A percentile compares a stretch with the other conserved stretches of the same genome.
Conservation (phyloP, 1,284 basidiomycete species). For the Phenoliferia sp. region DNA sequence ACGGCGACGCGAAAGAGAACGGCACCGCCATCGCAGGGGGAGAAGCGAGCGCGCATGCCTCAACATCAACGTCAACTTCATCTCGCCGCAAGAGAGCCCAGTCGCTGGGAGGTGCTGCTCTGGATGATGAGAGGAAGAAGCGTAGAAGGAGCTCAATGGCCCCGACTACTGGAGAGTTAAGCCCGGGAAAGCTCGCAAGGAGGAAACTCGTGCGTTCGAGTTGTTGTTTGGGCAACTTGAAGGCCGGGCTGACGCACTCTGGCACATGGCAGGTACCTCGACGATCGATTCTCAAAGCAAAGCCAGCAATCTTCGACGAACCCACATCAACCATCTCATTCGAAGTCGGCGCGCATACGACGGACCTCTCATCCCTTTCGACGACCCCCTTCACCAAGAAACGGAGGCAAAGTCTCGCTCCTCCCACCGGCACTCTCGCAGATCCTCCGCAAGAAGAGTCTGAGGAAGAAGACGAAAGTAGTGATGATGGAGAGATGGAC, state of each 20-base stretch:
- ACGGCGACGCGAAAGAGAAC: background rate
- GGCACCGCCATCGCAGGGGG: background rate
- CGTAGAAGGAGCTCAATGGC: conserved; percentile 1
- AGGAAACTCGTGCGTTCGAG: conserved; percentile 13
- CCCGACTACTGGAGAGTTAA: conserved; percentile 7
- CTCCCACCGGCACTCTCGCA: conserved; percentile 3
- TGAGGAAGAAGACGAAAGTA: conserved; percentile 15
- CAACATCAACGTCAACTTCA: background rate
- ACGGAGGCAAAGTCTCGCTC: background rate
- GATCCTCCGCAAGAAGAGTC: conserved; percentile 2
- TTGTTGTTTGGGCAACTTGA: background rate
- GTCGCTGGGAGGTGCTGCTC: conserved; percentile 29
- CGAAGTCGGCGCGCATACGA: conserved; percentile 15
- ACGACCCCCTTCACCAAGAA: background rate
- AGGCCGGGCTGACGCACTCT: background rate
- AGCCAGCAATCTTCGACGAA: conserved; percentile 8
- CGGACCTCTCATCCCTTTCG: conserved; percentile 19
- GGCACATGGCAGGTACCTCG: conserved; percentile 11
- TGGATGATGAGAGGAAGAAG: conserved; percentile 17
- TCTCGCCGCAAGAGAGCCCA: conserved; percentile 29
- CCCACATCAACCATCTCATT: conserved; percentile 10
- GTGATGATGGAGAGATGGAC: conserved; percentile 25
- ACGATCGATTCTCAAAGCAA: conserved; percentile 24
- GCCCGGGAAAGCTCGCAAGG: conserved; percentile 19
- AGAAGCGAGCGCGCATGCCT: background rate